Evolutionary conservation across 495 filamentous ascomycete genomes (phyloP).

Genomic region (Aspergillus avenaceus): DNA sequence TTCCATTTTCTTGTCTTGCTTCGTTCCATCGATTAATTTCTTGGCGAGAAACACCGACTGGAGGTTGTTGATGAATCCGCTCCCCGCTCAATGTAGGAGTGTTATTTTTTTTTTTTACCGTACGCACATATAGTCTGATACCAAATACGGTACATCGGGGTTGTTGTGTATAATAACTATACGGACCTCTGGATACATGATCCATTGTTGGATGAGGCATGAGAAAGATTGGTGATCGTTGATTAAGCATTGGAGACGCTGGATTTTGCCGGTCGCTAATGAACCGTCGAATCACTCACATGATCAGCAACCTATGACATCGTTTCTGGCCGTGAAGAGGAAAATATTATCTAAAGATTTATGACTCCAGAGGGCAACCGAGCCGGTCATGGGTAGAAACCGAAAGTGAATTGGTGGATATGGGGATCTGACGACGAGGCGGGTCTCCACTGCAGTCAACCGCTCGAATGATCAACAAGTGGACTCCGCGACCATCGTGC

Average conservation of each 20-base stretch:
- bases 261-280: background rate
- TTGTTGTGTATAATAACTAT: background rate
- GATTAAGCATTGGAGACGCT: background rate
- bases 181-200: background rate
- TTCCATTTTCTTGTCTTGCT: background rate
- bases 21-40: no score
- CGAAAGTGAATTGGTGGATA: background rate
- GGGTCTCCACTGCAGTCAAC: slow-evolving; percentile 13
- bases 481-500: slow-evolving; percentile 5
- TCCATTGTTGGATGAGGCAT: background rate
- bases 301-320: background rate
- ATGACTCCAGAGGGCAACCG: background rate
- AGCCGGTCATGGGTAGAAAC: background rate
- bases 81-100: slow-evolving; percentile 10
- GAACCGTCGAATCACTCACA: background rate
- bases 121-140: background rate
- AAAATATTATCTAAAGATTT: background rate
- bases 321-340: no score
- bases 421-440: slow-evolving; percentile 5
- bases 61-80: slow-evolving; percentile 1
- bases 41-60: slow-evolving; percentile 3
- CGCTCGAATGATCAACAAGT: slow-evolving; percentile 16
- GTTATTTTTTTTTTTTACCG: background rate
- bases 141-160: background rate
- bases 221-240: background rate